Evolutionary conservation across 192 early-diverging fungal species (phyloP).

Genomic region (Jimgerdemannia flammicorona): DNA sequence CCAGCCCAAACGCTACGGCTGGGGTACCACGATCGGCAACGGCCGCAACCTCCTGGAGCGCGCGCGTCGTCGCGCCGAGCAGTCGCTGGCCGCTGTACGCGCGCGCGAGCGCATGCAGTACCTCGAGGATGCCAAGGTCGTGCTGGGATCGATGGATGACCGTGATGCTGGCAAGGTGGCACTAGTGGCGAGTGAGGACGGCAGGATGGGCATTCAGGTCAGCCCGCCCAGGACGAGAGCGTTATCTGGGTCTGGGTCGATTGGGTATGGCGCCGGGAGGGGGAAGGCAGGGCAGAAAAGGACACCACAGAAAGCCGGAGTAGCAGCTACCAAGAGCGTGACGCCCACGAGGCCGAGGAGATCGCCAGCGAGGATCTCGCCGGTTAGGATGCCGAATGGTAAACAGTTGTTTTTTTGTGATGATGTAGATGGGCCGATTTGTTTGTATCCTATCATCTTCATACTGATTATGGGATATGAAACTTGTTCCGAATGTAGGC

Average conservation of each 20-base stretch:
- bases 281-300: not conserved
- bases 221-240: not conserved
- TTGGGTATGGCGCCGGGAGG: not conserved
- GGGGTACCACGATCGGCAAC: constrained; percentile 11
- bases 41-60: constrained; percentile 9
- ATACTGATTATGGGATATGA: too few species aligned
- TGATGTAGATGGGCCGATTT: not conserved
- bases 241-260: too few species aligned
- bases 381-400: not conserved
- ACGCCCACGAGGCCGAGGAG: not conserved
- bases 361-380: not conserved
- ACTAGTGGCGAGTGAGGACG: not conserved
- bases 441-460: not conserved
- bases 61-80: not conserved
- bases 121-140: constrained; percentile 11
- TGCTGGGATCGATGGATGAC: constrained; percentile 6
- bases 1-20: not conserved
- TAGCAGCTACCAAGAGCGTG: too few species aligned
- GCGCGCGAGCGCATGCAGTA: constrained; percentile 18
- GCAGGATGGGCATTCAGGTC: not conserved
- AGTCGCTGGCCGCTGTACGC: constrained; percentile 8
- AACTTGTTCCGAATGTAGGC: constrained; percentile 2
- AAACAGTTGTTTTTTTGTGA: not conserved
- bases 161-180: not conserved
- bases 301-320: not conserved